Base-by-base conservation (phyloP, 352 stramenopile species). In the Pythium rhizo-oryzae region DNA sequence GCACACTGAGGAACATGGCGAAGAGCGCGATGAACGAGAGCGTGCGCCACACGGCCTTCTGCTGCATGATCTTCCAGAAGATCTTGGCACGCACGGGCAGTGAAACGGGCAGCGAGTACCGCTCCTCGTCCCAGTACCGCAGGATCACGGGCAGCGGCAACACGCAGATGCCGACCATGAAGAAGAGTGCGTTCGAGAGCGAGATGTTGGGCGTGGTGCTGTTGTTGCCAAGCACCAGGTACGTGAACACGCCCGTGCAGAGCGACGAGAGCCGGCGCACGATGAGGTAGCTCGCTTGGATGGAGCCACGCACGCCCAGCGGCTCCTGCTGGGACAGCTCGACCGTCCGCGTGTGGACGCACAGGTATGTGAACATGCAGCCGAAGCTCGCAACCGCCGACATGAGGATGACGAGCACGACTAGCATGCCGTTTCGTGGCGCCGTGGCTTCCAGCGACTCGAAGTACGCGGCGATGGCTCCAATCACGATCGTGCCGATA, bases 31-130 rank as follows among this genome's bases (percentile, higher is more conserved):
- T 84, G 66, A 91, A 91, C 44, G 75, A 75, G 16, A 91, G 66
- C 57, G 87, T 83, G 23, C 77, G 77, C 81, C 83, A 90, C 74
- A 91, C 81, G 9, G 80, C 83, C 62, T 90, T 89, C 67, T 91
- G 83, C 71, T 89, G 78, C 74, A 89, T 87, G 73, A 89, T 87
- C 71, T 90, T 91, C 83, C 80, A 90, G 59, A 88, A 72, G 59
- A 85, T 88, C 60, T 85, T 74, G 16, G 72, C 81, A 43, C 81
- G 82, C 41, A 85, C 80, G 66, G 80, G 82, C 69, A 89, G 78
- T 50, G 75, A 81, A 55, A 70, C 87, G 44, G 83, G 76, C 51
- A 89, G 72, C 65, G 75, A 86, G 68, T 89, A 88, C 44, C 77
- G 64, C 25, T 91, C 76, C n/a, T 91, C 82, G 41, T 84, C 78